phyloP scores from a whole-genome alignment of 2,329 filamentous ascomycete species.

The Aquanectria penicillioides region DNA sequence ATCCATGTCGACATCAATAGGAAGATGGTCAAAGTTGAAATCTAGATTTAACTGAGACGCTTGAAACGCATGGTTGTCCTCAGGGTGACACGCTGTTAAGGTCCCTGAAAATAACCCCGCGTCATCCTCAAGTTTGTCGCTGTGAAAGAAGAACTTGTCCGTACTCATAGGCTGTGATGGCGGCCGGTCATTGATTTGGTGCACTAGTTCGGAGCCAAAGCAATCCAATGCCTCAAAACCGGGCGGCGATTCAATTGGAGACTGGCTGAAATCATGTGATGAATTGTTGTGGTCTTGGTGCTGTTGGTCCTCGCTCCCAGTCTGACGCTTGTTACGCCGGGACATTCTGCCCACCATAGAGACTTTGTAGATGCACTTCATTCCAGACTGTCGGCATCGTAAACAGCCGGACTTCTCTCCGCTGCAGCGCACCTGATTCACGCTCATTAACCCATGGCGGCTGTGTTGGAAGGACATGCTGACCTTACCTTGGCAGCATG shows the following conservation, averaged over 20 bases:
- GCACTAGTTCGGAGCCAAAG: background rate
- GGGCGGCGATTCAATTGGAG: background rate
- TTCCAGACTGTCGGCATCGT: slow-evolving; percentile 1
- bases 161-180: background rate
- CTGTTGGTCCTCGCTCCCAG: background rate
- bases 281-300: background rate
- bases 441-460: background rate
- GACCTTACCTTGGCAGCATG: slow-evolving; percentile 13
- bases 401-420: slow-evolving; percentile 12
- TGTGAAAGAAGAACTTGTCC: background rate
- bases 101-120: background rate
- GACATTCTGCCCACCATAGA: slow-evolving; percentile 21
- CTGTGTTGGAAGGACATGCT: background rate
- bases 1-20: background rate
- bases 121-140: background rate
- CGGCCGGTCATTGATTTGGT: background rate
- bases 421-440: slow-evolving; percentile 10
- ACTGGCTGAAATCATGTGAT: background rate
- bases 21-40: background rate
- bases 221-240: background rate
- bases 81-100: background rate
- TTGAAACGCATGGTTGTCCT: background rate
- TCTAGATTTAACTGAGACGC: background rate
- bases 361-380: slow-evolving; percentile 6
- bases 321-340: slow-evolving; percentile 4